These are phyloP conservation scores for Apiospora marii DNA, from an alignment of 2,329 filamentous ascomycete species.

Conservation along the genomic window DNA sequence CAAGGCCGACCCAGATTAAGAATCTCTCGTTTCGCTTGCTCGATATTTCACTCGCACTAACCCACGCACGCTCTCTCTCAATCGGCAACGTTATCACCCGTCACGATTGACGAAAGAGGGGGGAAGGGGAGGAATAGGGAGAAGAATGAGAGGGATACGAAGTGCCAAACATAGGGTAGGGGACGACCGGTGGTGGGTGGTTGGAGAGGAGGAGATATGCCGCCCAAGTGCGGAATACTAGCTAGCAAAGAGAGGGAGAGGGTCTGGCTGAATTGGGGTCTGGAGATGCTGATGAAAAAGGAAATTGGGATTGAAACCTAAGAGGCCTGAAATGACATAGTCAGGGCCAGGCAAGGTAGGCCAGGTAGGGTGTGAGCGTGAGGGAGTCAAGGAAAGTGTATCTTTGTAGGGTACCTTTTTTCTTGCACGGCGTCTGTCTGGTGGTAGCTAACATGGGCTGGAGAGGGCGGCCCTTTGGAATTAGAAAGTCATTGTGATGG, in stretches of 20 bases:
- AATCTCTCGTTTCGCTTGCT: constrained; percentile 16
- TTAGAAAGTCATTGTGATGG: constrained; percentile 21
- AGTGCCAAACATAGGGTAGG: constrained; percentile 8
- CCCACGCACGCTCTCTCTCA: constrained; percentile 14
- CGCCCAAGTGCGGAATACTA: not conserved
- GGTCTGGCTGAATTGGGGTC: not conserved
- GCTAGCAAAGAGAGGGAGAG: constrained; percentile 13
- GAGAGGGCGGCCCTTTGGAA: not conserved
- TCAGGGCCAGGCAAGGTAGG: not conserved
- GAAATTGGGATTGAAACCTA: constrained; percentile 19
- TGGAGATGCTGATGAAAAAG: constrained; percentile 21
- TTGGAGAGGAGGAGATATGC: not conserved
- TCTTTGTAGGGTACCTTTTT: constrained; percentile 15
- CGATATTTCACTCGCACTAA: constrained; percentile 7
- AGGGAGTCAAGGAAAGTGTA: not conserved
- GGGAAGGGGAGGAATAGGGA: constrained; percentile 21
- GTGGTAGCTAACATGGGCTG: constrained; percentile 10
- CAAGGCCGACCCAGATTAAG: constrained; percentile 14
- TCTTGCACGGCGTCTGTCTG: not conserved
- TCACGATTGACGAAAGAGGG: constrained; percentile 34
- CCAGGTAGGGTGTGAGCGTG: not conserved
- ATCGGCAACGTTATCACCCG: constrained; percentile 35
- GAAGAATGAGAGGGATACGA: constrained; percentile 22
- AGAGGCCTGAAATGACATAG: constrained; percentile 17
- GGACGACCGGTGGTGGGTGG: not conserved